Evolutionary conservation across 2,329 filamentous ascomycete genomes (phyloP), one percentile per base, ranked within the genome.

Genomic region (Sporothrix dimorphospora): DNA sequence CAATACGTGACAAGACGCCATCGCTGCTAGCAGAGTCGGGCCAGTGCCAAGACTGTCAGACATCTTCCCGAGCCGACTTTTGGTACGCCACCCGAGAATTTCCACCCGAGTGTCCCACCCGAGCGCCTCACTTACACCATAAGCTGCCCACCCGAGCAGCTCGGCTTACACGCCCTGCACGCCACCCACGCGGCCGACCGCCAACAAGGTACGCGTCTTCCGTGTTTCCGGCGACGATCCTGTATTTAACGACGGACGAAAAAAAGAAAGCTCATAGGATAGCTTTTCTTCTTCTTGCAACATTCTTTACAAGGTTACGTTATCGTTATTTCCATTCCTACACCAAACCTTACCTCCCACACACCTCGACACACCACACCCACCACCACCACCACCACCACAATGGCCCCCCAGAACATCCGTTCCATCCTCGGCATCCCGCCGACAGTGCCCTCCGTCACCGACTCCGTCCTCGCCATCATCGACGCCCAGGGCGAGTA

Each of bases 401-500:
- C 16, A 40, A 65, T 68, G 55, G n/a, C 59, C n/a, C 51, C 49
- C 4, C 72, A 72, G 34, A 72, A 68, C n/a, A 67, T 72, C 30
- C 72, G 72, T 34, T 55, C 59, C 12, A 69, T 74, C 16, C 14
- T 72, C 21, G 72, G 72, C 71, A 34, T 72, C 9, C 65, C 61
- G 38, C 21, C 45, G 1, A 57, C 72, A 0, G 16, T 45, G 12
- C 71, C 71, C 0, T 65, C 71, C 4, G 34, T 66, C 14, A 14
- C 30, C n/a, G 72, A 74, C 47, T 72, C 71, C 0, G 55, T 72
- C n/a, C 69, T 74, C 3, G 34, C 53, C 70, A 68, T 74, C 40
- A 66, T 74, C 4, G 72, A 74, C 21, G 61, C 71, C 30, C 72
- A 74, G 68, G 57, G 65, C 19, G 72, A 73, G 51, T 72, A 72